Evolutionary conservation across 2,329 filamentous ascomycete species (phyloP).

Genomic region (Phyllosticta citriasiana): DNA sequence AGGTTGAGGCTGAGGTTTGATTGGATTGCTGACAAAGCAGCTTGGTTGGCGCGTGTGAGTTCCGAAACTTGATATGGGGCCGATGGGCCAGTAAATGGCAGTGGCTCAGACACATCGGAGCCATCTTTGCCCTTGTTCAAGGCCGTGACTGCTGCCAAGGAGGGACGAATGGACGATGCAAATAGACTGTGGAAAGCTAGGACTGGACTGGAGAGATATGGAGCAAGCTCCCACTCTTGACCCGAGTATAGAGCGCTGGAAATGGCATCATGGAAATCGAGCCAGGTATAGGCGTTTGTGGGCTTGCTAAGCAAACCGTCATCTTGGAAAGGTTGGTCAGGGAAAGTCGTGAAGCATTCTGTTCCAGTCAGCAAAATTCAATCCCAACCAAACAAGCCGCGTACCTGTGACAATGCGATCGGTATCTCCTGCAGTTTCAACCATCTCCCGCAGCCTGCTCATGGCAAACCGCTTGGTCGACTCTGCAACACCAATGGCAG

Average conservation of each 20-base stretch:
- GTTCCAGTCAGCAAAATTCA: not conserved
- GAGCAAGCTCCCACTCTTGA: conserved; percentile 85
- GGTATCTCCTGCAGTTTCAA: conserved; percentile 68
- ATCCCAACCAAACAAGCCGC: not conserved
- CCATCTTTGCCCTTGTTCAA: not conserved
- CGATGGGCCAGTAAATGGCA: conserved; percentile 68
- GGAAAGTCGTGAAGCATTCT: conserved; percentile 80
- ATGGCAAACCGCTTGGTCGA: conserved; percentile 62
- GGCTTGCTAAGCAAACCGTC: conserved; percentile 87
- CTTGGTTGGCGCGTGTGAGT: conserved; percentile 65
- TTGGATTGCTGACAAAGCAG: conserved; percentile 64
- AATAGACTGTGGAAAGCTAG: conserved; percentile 90
- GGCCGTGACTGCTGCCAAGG: conserved; percentile 32
- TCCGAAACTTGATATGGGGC: conserved; percentile 78
- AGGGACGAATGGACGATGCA: conserved; percentile 49
- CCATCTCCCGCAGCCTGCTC: conserved; percentile 62
- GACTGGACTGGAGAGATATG: conserved; percentile 78
- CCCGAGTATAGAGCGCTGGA: conserved; percentile 68
- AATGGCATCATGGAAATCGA: conserved; percentile 82
- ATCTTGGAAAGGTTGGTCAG: conserved; percentile 82
- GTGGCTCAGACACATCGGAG: conserved; percentile 21
- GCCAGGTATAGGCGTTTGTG: conserved; percentile 80
- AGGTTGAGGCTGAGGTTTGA: conserved; percentile 61
- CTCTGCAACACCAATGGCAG: conserved; percentile 57
- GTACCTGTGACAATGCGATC: conserved; percentile 61